Base-by-base conservation (phyloP, 148 eudicot species). In the Nyssa sinensis region DNA sequence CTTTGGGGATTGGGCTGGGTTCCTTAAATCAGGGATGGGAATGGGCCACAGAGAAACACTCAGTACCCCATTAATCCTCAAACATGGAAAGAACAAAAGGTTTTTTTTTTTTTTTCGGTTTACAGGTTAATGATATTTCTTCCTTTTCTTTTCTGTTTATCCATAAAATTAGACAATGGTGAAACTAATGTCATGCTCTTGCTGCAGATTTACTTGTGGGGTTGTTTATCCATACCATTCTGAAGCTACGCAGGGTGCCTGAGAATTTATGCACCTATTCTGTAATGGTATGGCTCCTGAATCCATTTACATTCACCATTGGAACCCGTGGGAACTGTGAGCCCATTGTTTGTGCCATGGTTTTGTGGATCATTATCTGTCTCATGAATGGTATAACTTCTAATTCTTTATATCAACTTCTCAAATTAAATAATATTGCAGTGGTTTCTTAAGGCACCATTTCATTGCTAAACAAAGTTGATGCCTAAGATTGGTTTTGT, bases 271-370 rank as follows among this genome's bases (percentile, higher is more conserved):
- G 85, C 79, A 81, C 79, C 44, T 85, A 73, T 67, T 85, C 90
- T 27, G 88, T 89, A 11, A 86, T 90, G 81, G 76, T 87, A 62
- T 95, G 99, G 99, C 94, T 95, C 77, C 93, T 95, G 75, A 95
- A 95, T 79, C 98, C 98, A 63, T 95, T 95, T 82, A 95, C 98
- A 66, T 95, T 95, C 88, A 95, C 97, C 25, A 95, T 95, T 71
- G 98, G 98, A 83, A 95, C 98, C 35, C 98, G 98, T 39, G 98
- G 98, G 74, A 95, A 95, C 75, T 95, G 98, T 83, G 98, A 95
- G 81, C 98, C 98, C 41, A 83, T 92, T 64, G 87, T 90, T 47
- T 95, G 97, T 87, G 93, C 96, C 71, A 90, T 84, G 73, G 83
- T 95, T 81, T 76, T 95, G 80, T 95, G 98, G 98, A 89, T 95